Evolutionary conservation across 306 rosid species (phyloP).

Genomic region (Dryas octopetala): DNA sequence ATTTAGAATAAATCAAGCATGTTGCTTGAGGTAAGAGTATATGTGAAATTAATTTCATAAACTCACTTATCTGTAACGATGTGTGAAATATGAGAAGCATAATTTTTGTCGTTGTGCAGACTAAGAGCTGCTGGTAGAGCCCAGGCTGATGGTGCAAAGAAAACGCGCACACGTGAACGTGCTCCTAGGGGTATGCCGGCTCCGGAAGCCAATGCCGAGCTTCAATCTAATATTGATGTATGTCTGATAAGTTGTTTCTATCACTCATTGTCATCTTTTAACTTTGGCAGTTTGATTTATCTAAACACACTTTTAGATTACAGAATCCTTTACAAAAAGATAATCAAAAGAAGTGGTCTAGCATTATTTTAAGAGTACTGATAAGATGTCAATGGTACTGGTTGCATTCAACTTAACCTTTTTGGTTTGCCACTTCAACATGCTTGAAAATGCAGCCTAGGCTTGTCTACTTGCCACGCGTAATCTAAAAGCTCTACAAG

Average conservation of each 20-base stretch:
- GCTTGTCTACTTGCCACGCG: background rate
- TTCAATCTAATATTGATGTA: constrained; percentile 85
- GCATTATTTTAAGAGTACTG: background rate
- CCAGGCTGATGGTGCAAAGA: constrained; percentile 71
- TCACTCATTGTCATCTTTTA: constrained; percentile 4
- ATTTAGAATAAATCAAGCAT: background rate
- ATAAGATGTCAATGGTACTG: background rate
- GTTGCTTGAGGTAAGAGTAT: background rate
- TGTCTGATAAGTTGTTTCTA: constrained; percentile 32
- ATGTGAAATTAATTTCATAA: background rate
- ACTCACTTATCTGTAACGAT: constrained; percentile 11
- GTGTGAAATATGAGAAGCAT: constrained; percentile 12
- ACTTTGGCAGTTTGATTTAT: constrained; percentile 12
- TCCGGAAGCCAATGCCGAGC: constrained; percentile 95
- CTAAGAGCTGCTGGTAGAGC: constrained; percentile 66
- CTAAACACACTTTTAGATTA: constrained; percentile 22
- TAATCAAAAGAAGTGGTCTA: constrained; percentile 12
- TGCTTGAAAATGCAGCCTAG: background rate
- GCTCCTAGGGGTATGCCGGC: constrained; percentile 63
- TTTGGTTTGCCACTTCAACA: background rate
- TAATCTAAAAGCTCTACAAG: background rate
- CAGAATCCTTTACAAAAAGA: constrained; percentile 16
- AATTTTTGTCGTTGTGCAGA: constrained; percentile 45
- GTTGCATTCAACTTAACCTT: background rate
- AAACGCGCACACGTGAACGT: constrained; percentile 60